Evolutionary conservation across 108 stramenopile species (phyloP), one percentile per base, ranked within the genome.

Genomic region (Nitzschia sp.): DNA sequence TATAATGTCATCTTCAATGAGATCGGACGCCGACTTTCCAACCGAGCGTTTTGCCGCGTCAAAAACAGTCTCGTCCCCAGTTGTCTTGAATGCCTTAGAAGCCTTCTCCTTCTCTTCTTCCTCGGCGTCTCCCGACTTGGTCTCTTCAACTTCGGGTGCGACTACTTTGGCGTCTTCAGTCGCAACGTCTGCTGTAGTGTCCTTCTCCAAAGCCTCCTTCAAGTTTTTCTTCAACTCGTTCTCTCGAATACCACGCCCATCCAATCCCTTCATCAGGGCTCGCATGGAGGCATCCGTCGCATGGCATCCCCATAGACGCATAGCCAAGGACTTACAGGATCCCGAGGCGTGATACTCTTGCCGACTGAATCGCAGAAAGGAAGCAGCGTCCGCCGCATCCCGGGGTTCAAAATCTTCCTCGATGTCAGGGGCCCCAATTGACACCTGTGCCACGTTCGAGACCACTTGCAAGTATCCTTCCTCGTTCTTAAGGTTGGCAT

Each of bases 321-420:
- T 83, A 2, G 78, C 79, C n/a, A 92, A 78, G 18, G 83, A 70
- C 11, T 80, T 59, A 2, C 59, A 48, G 21, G 66, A 51, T 26
- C 89, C 87, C 54, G 87, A 77, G 28, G 72, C 68, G 55, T 94
- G 90, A 59, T 88, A 92, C 60, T 94, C 93, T 67, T 84, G 79
- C 25, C 90, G 62, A 51, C 79, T 65, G 46, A 94, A 92, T 1
- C 33, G 55, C n/a, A 73, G 65, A 53, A 88, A 90, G 29, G 62
- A 46, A 1, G 74, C 71, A 8, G 75, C 71, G 38, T 82, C 70
- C 31, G 38, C 56, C 9, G 51, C 47, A 53, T 83, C 76, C 53
- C 72, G 67, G 13, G 68, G 68, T 54, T 79, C 23, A 60, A 94
- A 85, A 64, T 94, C 93, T 32, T 81, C 79, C 67, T 85, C 80